Conservation (phyloP, 768 basidiomycete genomes). For the Termitomyces sp. region DNA sequence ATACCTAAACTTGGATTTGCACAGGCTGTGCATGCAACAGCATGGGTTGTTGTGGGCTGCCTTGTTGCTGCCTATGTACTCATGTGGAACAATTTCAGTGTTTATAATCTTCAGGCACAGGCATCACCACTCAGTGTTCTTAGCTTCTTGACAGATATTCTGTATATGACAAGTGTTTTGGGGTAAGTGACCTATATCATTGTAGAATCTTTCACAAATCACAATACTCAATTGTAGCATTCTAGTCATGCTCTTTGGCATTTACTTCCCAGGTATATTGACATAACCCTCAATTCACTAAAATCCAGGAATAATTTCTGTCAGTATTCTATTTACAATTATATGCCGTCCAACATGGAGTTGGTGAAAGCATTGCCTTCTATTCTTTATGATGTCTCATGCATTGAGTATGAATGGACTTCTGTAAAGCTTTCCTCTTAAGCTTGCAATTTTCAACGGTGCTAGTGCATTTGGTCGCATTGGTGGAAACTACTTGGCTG, state of each 20-base stretch:
- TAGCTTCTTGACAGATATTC: constrained; percentile 25
- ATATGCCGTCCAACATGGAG: constrained; percentile 18
- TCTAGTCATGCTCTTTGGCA: constrained; percentile 9
- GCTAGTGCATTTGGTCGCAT: constrained; percentile 29
- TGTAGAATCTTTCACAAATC: not conserved
- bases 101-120: not conserved
- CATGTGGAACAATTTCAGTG: constrained; percentile 16
- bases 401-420: not conserved
- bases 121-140: constrained; percentile 17
- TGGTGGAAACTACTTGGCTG: constrained; percentile 28
- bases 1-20: constrained; percentile 20
- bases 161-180: constrained; percentile 21
- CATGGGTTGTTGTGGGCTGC: constrained; percentile 19
- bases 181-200: constrained; percentile 15
- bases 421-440: not conserved
- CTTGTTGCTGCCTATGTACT: constrained; percentile 22
- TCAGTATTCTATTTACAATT: constrained; percentile 10
- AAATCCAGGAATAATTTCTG: not conserved
- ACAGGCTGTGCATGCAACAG: constrained; percentile 23
- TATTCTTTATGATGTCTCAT: constrained; percentile 13
- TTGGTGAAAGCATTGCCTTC: constrained; percentile 11
- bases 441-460: constrained; percentile 33
- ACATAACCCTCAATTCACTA: not conserved
- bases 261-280: constrained; percentile 10
- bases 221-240: not conserved